phyloP scores from a whole-genome alignment of 1,139 yeast species.

The Spathaspora sp. region DNA sequence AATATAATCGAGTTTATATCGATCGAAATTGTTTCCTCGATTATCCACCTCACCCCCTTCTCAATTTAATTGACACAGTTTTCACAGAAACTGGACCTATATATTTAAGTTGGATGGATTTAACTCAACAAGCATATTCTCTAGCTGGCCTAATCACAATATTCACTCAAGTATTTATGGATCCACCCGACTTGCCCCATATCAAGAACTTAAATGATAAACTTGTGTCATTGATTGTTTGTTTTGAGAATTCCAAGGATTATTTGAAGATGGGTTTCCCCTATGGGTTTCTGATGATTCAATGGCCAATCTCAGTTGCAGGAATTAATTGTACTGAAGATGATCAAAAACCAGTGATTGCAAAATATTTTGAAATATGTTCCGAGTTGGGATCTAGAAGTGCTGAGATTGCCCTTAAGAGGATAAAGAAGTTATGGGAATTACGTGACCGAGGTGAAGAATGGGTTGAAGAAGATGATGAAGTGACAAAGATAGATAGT shows the following conservation, averaged over 20 bases:
- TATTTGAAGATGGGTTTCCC: constrained; percentile 18
- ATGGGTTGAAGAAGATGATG: constrained; percentile 20
- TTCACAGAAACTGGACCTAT: constrained; percentile 7
- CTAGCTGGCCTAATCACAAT: constrained; percentile 28
- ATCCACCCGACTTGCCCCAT: constrained; percentile 33
- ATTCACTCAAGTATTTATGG: constrained; percentile 25
- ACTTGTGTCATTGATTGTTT: constrained; percentile 22
- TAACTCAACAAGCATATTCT: constrained; percentile 31
- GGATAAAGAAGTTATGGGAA: constrained; percentile 40
- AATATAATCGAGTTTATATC: constrained; percentile 13
- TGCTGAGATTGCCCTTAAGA: constrained; percentile 41
- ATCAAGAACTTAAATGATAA: constrained; percentile 26
- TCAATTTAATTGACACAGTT: constrained; percentile 13
- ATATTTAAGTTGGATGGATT: constrained; percentile 33
- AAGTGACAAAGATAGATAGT: constrained; percentile 23
- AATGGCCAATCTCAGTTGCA: constrained; percentile 57
- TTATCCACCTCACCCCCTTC: neutral
- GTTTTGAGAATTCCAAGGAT: constrained; percentile 20
- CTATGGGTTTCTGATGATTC: constrained; percentile 40
- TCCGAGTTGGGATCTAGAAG: constrained; percentile 47
- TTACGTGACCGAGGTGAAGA: constrained; percentile 24
- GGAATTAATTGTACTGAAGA: constrained; percentile 51
- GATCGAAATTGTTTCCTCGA: constrained; percentile 10
- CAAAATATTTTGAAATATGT: constrained; percentile 38
- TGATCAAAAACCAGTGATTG: constrained; percentile 39